Evolutionary conservation across 164 flowering plant genomes (phyloP), one percentile per base, ranked within the genome.

Genomic region (Tinospora cordifolia): DNA sequence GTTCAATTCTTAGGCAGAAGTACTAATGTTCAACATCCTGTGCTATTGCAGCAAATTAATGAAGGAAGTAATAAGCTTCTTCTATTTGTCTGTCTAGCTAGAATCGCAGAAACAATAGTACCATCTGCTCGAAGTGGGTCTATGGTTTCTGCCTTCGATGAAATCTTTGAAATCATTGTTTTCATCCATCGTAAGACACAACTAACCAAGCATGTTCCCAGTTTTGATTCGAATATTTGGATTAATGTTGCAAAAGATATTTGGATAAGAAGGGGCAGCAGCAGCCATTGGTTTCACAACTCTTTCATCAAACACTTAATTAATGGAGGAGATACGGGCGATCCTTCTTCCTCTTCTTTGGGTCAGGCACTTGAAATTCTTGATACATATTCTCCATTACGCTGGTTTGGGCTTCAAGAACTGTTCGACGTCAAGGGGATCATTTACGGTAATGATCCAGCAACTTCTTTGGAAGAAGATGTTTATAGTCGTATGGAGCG

Each of bases 141-240:
- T 71, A 66, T 44, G 44, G 70, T 17, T 66, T 17, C 51, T 66
- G 46, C 49, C 39, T 12, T 69, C 26, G 11, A 13, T 27, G 6
- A 25, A 49, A 57, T 25, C 44, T 51, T 51, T 51, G 59, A 51
- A n/a, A 51, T n/a, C 59, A 15, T 51, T n/a, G 12, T 39, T 30
- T 22, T 66, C 57, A 59, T 72, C 17, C 57, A 66, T 11, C 6
- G 19, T 19, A 17, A 15, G 7, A 17, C 59, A 51, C 19, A 51
- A 51, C 17, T n/a, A n/a, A n/a, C 57, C 2, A 7, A 3, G 19
- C 17, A 6, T 51, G 59, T n/a, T 17, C 0, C 19, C n/a, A 8
- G 21, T 2, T n/a, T n/a, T n/a, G n/a, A n/a, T n/a, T n/a, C n/a
- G n/a, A 66, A 17, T 38, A 25, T 7, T 15, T 25, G 11, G 6